Evolutionary conservation across 2,329 filamentous ascomycete genomes (phyloP).

Genomic region (Colletotrichum kahawae): DNA sequence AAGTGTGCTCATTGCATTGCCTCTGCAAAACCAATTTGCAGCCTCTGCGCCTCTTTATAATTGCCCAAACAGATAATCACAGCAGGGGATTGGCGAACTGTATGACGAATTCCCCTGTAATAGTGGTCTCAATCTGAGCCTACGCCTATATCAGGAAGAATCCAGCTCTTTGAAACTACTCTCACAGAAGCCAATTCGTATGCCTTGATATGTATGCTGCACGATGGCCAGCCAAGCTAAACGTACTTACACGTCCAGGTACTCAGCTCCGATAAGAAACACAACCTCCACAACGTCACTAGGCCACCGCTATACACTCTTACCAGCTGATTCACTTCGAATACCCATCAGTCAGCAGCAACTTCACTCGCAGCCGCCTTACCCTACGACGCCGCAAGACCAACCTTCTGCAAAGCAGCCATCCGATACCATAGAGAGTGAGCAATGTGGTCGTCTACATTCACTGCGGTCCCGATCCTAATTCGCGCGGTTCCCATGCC

Average conservation of each 20-base stretch:
- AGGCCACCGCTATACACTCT: neutral
- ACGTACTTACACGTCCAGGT: neutral
- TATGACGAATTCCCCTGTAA: neutral
- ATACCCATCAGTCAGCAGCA: neutral
- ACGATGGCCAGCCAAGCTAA: neutral
- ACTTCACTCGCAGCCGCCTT: neutral
- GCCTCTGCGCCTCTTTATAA: neutral
- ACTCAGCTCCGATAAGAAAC: neutral
- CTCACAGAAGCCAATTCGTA: neutral
- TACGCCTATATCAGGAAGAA: neutral
- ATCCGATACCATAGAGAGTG: neutral
- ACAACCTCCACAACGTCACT: fast-evolving
- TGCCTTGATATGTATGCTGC: no score
- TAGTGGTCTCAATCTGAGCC: neutral
- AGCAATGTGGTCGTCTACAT: neutral
- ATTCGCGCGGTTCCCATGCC: neutral
- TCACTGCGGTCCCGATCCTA: neutral
- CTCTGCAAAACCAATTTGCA: neutral
- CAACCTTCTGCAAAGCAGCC: no score
- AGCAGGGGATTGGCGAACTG: fast-evolving
- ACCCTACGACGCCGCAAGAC: no score
- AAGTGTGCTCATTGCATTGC: neutral
- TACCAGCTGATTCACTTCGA: neutral
- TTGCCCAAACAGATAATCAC: neutral
- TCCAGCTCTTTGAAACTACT: fast-evolving